A percentile compares a stretch with the other conserved stretches of the same genome.
Conservation (phyloP, 225 moss, liverwort and hornwort genomes). For the Physcomitrellopsis africana region DNA sequence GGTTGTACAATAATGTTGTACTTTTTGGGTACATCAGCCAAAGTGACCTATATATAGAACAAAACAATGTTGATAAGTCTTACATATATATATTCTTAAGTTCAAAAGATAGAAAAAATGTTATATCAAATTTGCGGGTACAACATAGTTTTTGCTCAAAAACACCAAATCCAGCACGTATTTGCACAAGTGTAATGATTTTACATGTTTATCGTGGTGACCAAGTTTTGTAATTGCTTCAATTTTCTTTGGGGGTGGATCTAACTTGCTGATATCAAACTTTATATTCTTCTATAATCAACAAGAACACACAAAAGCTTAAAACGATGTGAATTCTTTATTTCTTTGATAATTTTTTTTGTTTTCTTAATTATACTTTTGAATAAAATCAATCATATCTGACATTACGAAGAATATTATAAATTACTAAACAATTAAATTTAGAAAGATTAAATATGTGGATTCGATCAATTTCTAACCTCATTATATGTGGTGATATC, state of each 20-base stretch:
- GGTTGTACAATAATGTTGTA: slow-evolving; percentile 60
- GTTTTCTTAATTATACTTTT: not conserved
- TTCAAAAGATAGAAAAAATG: no score
- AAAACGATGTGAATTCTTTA: no score
- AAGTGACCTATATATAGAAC: no score
- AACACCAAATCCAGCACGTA: not conserved
- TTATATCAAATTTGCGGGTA: no score
- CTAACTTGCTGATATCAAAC: slow-evolving; percentile 37
- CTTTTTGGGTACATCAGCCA: slow-evolving; percentile 28
- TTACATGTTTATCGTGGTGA: slow-evolving; percentile 28
- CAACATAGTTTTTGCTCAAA: no score
- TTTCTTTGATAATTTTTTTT: no score
- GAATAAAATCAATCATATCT: not conserved
- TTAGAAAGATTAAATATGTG: not conserved
- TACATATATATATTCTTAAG: not conserved
- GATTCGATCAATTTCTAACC: slow-evolving; percentile 17
- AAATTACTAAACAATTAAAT: not conserved
- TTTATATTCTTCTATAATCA: slow-evolving; percentile 34
- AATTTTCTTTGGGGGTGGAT: slow-evolving; percentile 28
- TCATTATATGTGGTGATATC: slow-evolving; percentile 59
- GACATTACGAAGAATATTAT: not conserved
- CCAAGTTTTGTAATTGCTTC: slow-evolving; percentile 9
- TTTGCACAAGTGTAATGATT: not conserved
- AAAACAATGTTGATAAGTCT: no score
- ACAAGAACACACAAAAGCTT: no score